Base-by-base conservation (phyloP, 306 rosid genomes). In the Cajanus cajan region DNA sequence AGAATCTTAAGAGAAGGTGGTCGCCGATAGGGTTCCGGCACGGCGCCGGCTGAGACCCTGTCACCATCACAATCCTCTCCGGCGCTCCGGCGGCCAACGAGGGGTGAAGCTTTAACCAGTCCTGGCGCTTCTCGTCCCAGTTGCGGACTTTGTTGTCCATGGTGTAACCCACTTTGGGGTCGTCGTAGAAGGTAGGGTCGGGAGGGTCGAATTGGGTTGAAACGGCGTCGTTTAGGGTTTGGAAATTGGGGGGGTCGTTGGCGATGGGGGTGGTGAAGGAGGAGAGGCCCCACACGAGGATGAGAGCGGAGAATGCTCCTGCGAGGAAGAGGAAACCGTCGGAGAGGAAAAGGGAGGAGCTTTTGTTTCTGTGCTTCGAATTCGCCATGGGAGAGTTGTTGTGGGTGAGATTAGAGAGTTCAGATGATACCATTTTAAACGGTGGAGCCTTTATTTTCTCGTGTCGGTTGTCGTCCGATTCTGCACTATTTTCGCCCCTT, bases 11-110 rank as follows among this genome's bases (percentile, higher is more conserved):
- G 0, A 95, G 85, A 0, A 91, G n/a, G 40, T 92, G 91, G 22
- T 94, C 95, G 25, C 98, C 98, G 58, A 88, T 84, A 0, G 92
- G 94, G 40, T 92, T 92, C 74, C 64, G 59, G 51, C 98, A 94
- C 52, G 93, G 80, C 6, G 67, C 9, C 19, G 97, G 91, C 81
- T 94, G 98, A 2, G 98, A 94, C 18, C 98, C 98, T 0, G 92
- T 92, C 22, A 94, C 73, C 80, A 92, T 58, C 0, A 92, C 24
- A 3, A 92, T 24, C 34, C 87, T 54, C 0, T 81, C 84, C 1
- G 2, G 3, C 0, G 80, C 83, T 36, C 90, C 90, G 61, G 78
- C 79, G 72, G 76, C 48, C 67, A 91, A 86, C 0, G 87, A 81
- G 0, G 94, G 97, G 55, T 95, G 93, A 5, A 2, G 84, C 37